Base-by-base conservation (phyloP, 1,139 yeast genomes). In the Suhomyces terraborum region DNA sequence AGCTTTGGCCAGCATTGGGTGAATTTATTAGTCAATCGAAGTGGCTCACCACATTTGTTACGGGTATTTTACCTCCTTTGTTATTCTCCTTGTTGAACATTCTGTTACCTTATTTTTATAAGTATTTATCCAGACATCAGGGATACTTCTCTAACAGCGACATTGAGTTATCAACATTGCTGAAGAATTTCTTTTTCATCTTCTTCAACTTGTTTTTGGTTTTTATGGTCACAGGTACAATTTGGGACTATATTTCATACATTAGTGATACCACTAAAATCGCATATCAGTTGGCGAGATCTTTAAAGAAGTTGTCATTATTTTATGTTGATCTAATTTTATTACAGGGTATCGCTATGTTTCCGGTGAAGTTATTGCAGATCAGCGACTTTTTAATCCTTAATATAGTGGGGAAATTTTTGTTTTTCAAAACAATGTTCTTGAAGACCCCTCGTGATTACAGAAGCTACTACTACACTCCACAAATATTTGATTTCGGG, bases 161-260 rank as follows among this genome's bases (percentile, higher is more conserved):
- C 52, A 87, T 82, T 41, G 96, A 88, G 59, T 67, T 88, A 24
- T 81, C 93, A 0, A 77, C 88, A 0, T 81, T 88, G 10, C 77
- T 85, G 46, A 88, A 88, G 66, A 88, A 88, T 62, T 88, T 87
- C 62, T 82, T 86, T 59, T 88, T 84, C 62, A 82, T 87, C 29
- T 88, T 88, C 59, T 87, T 88, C 58, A 88, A 87, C 63, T 75
- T 88, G 73, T 88, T 88, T 54, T 72, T 88, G 61, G 88, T 88
- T 41, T 88, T 88, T 63, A 85, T 94, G 7, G 75, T 85, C 36
- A 88, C 88, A 17, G 91, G 93, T 40, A 84, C 95, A 0, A 79
- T 82, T 20, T 68, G 81, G 32, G 80, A 80, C 49, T 77, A 79
- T 46, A 74, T 81, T 69, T 83, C 88, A 3, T 73, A 82, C 42